phyloP scores from a whole-genome alignment of 305 asterid genomes.

The Fraxinus angustifolia region DNA sequence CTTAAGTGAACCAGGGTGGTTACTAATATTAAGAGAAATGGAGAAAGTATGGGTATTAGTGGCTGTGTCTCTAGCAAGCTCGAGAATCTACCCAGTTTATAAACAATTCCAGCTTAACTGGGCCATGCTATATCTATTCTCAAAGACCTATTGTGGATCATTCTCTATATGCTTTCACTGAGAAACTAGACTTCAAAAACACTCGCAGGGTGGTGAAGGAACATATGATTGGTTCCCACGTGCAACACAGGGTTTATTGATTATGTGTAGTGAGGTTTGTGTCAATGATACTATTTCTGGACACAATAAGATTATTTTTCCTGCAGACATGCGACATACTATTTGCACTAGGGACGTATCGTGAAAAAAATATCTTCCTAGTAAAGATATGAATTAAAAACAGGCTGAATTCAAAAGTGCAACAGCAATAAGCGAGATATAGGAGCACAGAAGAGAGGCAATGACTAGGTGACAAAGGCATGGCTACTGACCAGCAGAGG shows the following conservation, averaged over 20 bases:
- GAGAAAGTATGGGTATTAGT: not conserved
- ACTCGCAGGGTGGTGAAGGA: not conserved
- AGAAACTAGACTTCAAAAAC: not conserved
- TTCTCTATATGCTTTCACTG: not conserved
- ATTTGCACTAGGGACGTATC: conserved; percentile 2
- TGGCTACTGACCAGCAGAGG: not conserved
- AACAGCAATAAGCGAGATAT: not conserved
- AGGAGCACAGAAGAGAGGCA: not conserved
- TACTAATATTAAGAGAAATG: not conserved
- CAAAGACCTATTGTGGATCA: not conserved
- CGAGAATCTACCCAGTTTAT: not conserved
- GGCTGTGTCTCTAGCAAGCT: not conserved
- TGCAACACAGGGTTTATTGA: not conserved
- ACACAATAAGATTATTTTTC: not conserved
- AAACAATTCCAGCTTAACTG: not conserved
- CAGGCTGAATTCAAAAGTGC: conserved; percentile 1
- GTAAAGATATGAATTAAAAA: not conserved
- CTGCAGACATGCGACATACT: not conserved
- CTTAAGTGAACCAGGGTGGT: not conserved
- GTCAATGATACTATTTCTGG: conserved; percentile 4
- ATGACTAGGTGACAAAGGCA: not conserved
- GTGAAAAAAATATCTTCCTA: not conserved
- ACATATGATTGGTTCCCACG: not conserved
- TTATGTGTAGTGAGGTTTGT: not conserved
- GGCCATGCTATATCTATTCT: not conserved